These are phyloP conservation scores for Lyophyllum shimeji DNA, from an alignment of 768 basidiomycete species.

Conservation along the genomic window DNA sequence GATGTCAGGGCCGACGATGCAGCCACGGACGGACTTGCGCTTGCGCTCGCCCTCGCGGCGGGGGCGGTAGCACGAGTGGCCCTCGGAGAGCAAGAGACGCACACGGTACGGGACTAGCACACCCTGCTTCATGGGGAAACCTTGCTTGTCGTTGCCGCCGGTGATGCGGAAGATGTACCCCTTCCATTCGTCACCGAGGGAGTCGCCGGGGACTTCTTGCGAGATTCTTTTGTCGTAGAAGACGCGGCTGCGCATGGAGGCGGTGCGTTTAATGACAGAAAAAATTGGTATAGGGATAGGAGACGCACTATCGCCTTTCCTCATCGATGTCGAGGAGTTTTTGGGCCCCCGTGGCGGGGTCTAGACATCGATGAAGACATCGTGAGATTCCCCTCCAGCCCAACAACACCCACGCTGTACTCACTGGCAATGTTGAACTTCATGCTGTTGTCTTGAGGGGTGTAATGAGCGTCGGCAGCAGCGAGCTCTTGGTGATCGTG, in stretches of 20 bases:
- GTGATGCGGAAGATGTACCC: conserved; percentile 97
- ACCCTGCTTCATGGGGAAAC: conserved; percentile 99
- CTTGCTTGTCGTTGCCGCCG: conserved; percentile 98
- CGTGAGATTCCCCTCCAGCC: conserved; percentile 7
- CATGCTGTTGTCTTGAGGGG: conserved; percentile 52
- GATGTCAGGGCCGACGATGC: conserved; percentile 97
- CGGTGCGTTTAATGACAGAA: too few relatives aligned
- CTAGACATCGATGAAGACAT: conserved; percentile 35
- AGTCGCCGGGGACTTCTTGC: conserved; percentile 90
- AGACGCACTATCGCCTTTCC: conserved; percentile 76
- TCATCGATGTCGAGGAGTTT: conserved; percentile 94
- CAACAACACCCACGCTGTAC: too few relatives aligned
- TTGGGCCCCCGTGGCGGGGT: conserved; percentile 97
- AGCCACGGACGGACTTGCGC: conserved; percentile 98
- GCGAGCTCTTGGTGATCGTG: conserved; percentile 19
- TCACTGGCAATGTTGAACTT: conserved; percentile 97
- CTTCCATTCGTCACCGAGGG: conserved; percentile 93
- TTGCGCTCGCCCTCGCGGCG: conserved; percentile 95
- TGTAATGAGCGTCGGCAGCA: conserved; percentile 3
- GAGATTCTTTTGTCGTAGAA: conserved; percentile 98
- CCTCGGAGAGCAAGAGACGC: conserved; percentile 88
- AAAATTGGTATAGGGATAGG: too few relatives aligned
- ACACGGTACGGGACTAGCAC: conserved; percentile 94
- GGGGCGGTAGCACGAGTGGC: conserved; percentile 96
- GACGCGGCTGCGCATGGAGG: conserved; percentile 34